Base-by-base conservation (phyloP, 2,329 filamentous ascomycete genomes). In the Phialemonium atrogriseum region DNA sequence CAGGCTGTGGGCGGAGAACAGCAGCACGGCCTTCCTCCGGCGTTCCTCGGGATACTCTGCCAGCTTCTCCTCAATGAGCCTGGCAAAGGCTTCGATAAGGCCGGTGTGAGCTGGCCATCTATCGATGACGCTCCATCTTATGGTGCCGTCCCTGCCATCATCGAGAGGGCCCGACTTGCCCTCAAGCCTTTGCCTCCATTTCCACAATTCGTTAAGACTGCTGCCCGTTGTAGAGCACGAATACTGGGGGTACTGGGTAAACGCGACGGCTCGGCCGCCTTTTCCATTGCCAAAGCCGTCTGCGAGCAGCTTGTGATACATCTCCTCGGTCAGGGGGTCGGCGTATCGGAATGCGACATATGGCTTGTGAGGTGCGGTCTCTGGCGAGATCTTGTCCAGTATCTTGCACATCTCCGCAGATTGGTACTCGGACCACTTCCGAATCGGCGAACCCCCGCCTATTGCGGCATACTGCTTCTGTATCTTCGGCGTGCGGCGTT, bases 341-440 rank as follows among this genome's bases (percentile, higher is more conserved):
- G 93, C 89, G 52, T 98, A 98, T 40, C 91, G 83, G 57, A 98
- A 98, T 10, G 91, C 89, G 27, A 96, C 87, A 51, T 98, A 98
- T 7, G 91, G 91, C 56, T 91, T 95, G 56, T 98, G 91, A 5
- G 91, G 91, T 4, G 91, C 91, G 2, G 88, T 94, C 52, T 94
- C 83, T 5, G 91, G 91, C 2, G 83, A 93, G 38, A 86, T 82
- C 46, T 80, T 73, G 68, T 98, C 91, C 31, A 98, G 70, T 31
- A 96, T 74, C 68, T 94, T 95, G 73, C 91, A 98, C 86, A 96
- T 95, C 60, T 96, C 88, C 37, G 71, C 70, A 37, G 78, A 87
- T 58, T 98, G 91, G 52, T 91, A 80, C 59, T 98, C 91, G 15
- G 88, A 94, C 93, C 93, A 98, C 58, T 93, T 93, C 45, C 89